Evolutionary conservation across 2,329 filamentous ascomycete species (phyloP), one percentile per base, ranked within the genome.

Genomic region (Xylaria sp.): DNA sequence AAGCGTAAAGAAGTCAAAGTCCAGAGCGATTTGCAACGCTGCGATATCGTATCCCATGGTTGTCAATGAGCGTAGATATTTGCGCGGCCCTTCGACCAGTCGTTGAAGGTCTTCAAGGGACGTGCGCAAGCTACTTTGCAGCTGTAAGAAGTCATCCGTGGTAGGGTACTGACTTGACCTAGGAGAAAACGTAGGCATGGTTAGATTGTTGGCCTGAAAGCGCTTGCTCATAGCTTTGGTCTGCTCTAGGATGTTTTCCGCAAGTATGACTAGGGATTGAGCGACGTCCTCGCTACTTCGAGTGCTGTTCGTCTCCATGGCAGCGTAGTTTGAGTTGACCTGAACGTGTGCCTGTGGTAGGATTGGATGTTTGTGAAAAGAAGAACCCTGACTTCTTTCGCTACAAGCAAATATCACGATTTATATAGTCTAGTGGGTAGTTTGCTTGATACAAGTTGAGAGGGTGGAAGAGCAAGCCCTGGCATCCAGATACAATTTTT

Each of bases 1-100:
- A 0, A 75, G 23, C 0, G 49, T 51, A 62, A 78, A 78, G 56
- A 78, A 76, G 2, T 72, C 48, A 52, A 77, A 78, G 7, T 76
- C 68, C 1, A 72, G 60, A 0, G 68, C 68, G 51, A 67, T 60
- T 41, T 72, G 68, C 3, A 67, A 33, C 3, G 65, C 65, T 1
- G 36, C 62, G 3, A 70, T 12, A 36, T 71, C 66, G 28, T 65
- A 58, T 49, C 62, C 62, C 61, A 33, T 33, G 10, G 33, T 23
- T 5, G 39, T 23, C 4, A 57, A n/a, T 12, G 61, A 56, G 20
- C 61, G 61, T 6, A 64, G 31, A n/a, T 46, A 56, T 46, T 28
- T 46, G 2, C 51, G 51, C n/a, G 61, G 61, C 13, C 61, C 61
- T n/a, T 56, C 51, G 25, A 64, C 31, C 6, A 64, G 18, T 18